Evolutionary conservation across 345 rosid species (phyloP).

Genomic region (Aquilaria malaccensis): DNA sequence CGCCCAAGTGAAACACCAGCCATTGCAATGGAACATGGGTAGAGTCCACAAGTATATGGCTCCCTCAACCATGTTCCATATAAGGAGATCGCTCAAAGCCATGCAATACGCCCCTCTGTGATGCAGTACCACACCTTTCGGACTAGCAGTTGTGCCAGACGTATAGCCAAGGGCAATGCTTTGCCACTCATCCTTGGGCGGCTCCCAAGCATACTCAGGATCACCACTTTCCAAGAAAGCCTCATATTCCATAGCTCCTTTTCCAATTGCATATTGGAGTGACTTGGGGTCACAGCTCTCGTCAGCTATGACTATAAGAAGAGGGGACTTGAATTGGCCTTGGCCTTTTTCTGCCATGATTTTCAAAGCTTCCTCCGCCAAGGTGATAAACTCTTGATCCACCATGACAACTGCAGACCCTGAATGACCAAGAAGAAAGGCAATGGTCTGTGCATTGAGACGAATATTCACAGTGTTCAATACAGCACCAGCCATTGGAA

Average conservation of each 20-base stretch:
- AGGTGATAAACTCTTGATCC: slow-evolving; percentile 73
- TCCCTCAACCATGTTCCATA: slow-evolving; percentile 93
- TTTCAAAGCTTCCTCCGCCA: slow-evolving; percentile 72
- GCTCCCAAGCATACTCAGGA: slow-evolving; percentile 66
- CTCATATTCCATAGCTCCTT: slow-evolving; percentile 86
- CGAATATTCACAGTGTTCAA: slow-evolving; percentile 72
- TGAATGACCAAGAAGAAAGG: slow-evolving; percentile 82
- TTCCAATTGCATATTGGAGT: slow-evolving; percentile 44
- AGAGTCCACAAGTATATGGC: slow-evolving; percentile 88
- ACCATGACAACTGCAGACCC: slow-evolving; percentile 56
- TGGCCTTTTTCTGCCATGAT: slow-evolving; percentile 43
- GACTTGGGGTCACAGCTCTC: slow-evolving; percentile 51
- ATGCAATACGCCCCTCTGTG: slow-evolving; percentile 89
- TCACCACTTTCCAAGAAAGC: slow-evolving; percentile 69
- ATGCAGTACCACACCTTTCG: slow-evolving; percentile 79
- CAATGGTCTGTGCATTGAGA: slow-evolving; percentile 60
- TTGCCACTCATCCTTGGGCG: slow-evolving; percentile 95
- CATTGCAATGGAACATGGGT: slow-evolving; percentile 92
- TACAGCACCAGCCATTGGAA: slow-evolving; percentile 92
- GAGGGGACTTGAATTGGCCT: slow-evolving; percentile 44
- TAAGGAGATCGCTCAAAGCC: slow-evolving; percentile 53
- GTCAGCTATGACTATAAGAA: slow-evolving; percentile 71
- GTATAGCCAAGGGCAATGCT: slow-evolving; percentile 91
- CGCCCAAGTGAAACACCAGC: slow-evolving; percentile 91
- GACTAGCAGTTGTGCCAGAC: slow-evolving; percentile 94